Evolutionary conservation across 208 protist genomes (phyloP).

Genomic region (Acanthamoeba culbertsoni): DNA sequence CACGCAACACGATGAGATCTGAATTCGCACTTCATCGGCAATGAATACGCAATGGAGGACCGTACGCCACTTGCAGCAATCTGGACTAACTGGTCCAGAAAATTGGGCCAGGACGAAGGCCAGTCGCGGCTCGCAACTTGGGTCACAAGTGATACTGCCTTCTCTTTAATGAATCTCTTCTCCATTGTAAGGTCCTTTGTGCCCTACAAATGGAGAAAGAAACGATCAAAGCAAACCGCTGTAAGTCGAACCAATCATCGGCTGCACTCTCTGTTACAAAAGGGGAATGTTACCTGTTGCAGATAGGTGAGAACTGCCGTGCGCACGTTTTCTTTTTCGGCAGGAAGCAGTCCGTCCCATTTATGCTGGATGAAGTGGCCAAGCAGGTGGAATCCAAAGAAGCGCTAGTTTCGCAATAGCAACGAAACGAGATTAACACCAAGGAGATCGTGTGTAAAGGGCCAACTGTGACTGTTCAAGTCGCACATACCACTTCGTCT

Average conservation of each 20-base stretch:
- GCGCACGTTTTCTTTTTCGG: background rate
- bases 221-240: background rate
- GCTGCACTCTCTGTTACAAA: background rate
- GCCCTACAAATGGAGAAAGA: background rate
- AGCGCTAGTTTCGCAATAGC: background rate
- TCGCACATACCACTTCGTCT: background rate
- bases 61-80: slow-evolving; percentile 11
- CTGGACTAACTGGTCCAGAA: background rate
- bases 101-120: background rate
- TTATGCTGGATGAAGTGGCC: background rate
- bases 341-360: background rate
- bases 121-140: background rate
- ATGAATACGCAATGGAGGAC: background rate
- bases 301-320: background rate
- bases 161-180: slow-evolving; percentile 49
- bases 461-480: too few relatives aligned
- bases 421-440: background rate
- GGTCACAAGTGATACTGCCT: background rate
- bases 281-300: background rate
- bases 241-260: background rate
- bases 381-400: slow-evolving; percentile 31
- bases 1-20: background rate
- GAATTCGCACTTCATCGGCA: background rate
- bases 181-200: background rate
- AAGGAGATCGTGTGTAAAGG: too few relatives aligned